phyloP scores from a whole-genome alignment of 1,139 yeast genomes.

The Blastobotrys capitulatus region DNA sequence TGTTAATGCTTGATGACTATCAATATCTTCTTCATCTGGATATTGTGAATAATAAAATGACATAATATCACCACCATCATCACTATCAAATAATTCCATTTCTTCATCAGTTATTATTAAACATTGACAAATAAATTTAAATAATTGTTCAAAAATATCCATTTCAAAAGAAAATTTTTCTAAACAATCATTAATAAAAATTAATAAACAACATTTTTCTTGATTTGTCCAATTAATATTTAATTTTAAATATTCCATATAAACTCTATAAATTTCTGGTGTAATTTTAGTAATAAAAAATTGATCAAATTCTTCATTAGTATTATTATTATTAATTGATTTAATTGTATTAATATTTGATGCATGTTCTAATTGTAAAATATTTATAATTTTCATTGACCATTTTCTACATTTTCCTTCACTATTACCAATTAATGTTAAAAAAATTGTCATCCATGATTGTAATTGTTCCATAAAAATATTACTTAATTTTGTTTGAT shows the following conservation, averaged over 20 bases:
- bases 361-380: conserved; percentile 14
- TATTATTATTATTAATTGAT: neutral
- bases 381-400: conserved; percentile 16
- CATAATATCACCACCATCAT: conserved; percentile 14
- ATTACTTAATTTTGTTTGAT: conserved; percentile 4
- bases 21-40: conserved; percentile 11
- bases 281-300: conserved; percentile 14
- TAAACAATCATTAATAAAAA: conserved; percentile 12
- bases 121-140: conserved; percentile 1
- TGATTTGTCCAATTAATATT: conserved; percentile 4
- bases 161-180: neutral
- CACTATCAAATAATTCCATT: conserved; percentile 13
- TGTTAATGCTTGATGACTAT: conserved; percentile 3
- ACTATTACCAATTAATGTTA: conserved; percentile 10
- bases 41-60: conserved; percentile 2
- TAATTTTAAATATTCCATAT: neutral
- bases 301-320: neutral
- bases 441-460: conserved; percentile 16
- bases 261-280: conserved; percentile 15
- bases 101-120: conserved; percentile 12
- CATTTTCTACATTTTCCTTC: conserved; percentile 17
- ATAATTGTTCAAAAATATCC: neutral
- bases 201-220: conserved; percentile 10
- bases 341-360: neutral
- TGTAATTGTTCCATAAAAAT: conserved; percentile 2